These are phyloP conservation scores for Bipolaris sorokiniana DNA, from an alignment of 2,329 filamentous ascomycete genomes.

Conservation along the genomic window DNA sequence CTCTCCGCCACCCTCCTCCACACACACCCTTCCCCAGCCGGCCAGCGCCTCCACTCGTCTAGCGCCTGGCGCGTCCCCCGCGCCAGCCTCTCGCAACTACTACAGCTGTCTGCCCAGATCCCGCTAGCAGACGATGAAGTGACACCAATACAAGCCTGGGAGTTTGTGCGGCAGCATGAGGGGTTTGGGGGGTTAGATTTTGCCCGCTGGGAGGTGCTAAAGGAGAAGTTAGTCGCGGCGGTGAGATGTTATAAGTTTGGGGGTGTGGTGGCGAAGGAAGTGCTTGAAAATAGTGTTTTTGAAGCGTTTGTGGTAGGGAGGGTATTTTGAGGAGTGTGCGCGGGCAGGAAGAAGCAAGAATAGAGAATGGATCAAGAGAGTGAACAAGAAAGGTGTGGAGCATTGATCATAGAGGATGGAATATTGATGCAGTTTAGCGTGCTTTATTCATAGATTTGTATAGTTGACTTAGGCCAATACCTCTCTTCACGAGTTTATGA, in stretches of 20 bases:
- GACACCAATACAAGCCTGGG: constrained; percentile 50
- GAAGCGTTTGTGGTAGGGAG: constrained; percentile 24
- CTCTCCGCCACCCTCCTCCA: constrained; percentile 38
- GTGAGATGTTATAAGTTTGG: constrained; percentile 45
- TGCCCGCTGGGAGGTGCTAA: constrained; percentile 28
- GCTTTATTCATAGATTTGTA: too few relatives aligned
- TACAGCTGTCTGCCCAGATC: constrained; percentile 25
- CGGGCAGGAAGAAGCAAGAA: too few relatives aligned
- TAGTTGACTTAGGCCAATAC: too few relatives aligned
- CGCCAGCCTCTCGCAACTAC: constrained; percentile 27
- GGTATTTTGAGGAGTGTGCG: constrained; percentile 13
- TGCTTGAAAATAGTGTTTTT: constrained; percentile 21
- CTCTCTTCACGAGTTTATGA: too few relatives aligned
- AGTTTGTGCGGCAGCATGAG: constrained; percentile 36
- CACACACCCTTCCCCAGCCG: constrained; percentile 15
- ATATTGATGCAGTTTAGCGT: too few relatives aligned
- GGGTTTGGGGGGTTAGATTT: constrained; percentile 30
- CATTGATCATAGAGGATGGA: too few relatives aligned
- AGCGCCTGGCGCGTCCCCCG: constrained; percentile 24
- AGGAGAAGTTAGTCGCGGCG: constrained; percentile 31
- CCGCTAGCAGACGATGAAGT: constrained; percentile 35
- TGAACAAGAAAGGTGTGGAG: too few relatives aligned
- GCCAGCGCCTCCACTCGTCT: constrained; percentile 5
- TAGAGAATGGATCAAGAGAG: too few relatives aligned
- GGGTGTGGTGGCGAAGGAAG: constrained; percentile 23